Evolutionary conservation across 1,284 basidiomycete genomes (phyloP).

Genomic region (Sanghuangporus baumii): DNA sequence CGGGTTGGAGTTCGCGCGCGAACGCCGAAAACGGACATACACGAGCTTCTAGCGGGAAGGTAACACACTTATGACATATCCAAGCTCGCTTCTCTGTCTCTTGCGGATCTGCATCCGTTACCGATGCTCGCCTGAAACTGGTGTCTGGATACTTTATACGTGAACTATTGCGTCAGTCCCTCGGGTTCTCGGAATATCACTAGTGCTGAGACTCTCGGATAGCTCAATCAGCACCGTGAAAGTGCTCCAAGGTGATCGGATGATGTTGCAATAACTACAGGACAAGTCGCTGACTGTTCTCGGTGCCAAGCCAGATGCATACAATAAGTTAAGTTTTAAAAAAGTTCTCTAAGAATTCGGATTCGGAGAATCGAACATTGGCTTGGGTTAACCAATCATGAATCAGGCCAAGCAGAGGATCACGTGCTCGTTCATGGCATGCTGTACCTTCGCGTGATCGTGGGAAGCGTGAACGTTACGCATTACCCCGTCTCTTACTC

Average conservation of each 20-base stretch:
- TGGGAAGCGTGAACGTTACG: slow-evolving; percentile 66
- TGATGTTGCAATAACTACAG: no score
- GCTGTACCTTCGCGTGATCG: slow-evolving; percentile 55
- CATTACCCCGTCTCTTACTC: slow-evolving; percentile 39
- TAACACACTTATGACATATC: not conserved
- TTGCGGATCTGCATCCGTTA: not conserved
- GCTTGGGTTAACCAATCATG: slow-evolving; percentile 19
- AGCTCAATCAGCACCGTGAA: no score
- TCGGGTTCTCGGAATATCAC: no score
- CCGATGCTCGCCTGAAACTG: no score
- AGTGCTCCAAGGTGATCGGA: no score
- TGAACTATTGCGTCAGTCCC: no score
- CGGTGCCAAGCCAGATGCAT: not conserved
- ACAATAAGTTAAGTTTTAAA: not conserved
- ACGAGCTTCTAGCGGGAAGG: not conserved
- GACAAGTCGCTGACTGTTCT: not conserved
- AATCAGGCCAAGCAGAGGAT: no score
- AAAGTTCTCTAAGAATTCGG: slow-evolving; percentile 32
- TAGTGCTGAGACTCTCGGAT: no score
- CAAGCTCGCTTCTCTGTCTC: not conserved
- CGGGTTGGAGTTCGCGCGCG: not conserved
- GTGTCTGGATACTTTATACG: no score
- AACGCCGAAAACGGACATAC: not conserved
- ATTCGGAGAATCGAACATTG: slow-evolving; percentile 76
- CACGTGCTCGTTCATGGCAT: slow-evolving; percentile 24